Evolutionary conservation across 768 basidiomycete genomes (phyloP).

Genomic region (Russula abietina): DNA sequence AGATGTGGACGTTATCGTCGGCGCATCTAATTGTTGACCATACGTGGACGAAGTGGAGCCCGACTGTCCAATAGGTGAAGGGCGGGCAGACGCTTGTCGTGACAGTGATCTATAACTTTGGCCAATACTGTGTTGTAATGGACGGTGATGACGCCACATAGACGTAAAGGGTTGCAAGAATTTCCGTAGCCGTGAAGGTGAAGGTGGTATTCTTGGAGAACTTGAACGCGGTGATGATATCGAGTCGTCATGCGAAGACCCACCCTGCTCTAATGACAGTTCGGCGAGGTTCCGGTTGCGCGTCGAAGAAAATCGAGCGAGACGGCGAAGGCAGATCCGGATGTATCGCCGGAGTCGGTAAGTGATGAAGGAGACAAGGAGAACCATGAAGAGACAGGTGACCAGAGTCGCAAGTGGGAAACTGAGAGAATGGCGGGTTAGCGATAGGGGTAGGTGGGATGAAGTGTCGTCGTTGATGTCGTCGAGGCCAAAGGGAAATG

Average conservation of each 20-base stretch:
- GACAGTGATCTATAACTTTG: slow-evolving; percentile 19
- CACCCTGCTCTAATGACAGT: slow-evolving; percentile 33
- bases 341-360: slow-evolving; percentile 57
- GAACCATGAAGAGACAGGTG: slow-evolving; percentile 44
- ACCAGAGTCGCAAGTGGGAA: slow-evolving; percentile 65
- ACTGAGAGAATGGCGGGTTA: slow-evolving; percentile 60
- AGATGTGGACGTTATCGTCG: slow-evolving; percentile 15
- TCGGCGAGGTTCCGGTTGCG: slow-evolving; percentile 28
- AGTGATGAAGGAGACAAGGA: slow-evolving; percentile 39
- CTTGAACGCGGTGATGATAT: slow-evolving; percentile 4
- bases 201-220: slow-evolving; percentile 1
- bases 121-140: slow-evolving; percentile 7
- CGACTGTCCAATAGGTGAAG: slow-evolving; percentile 28
- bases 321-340: slow-evolving; percentile 36
- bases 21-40: slow-evolving; percentile 14
- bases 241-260: slow-evolving; percentile 12
- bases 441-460: slow-evolving; percentile 57
- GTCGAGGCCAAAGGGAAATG: slow-evolving; percentile 48
- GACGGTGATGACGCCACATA: slow-evolving; percentile 21
- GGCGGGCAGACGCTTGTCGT: slow-evolving; percentile 26
- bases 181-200: slow-evolving; percentile 8
- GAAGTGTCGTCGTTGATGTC: slow-evolving; percentile 58
- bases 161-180: slow-evolving; percentile 14
- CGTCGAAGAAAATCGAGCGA: slow-evolving; percentile 19
- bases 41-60: slow-evolving; percentile 23